These are phyloP conservation scores for Dothistroma septosporum DNA, from an alignment of 2,329 filamentous ascomycete species.

Conservation along the genomic window DNA sequence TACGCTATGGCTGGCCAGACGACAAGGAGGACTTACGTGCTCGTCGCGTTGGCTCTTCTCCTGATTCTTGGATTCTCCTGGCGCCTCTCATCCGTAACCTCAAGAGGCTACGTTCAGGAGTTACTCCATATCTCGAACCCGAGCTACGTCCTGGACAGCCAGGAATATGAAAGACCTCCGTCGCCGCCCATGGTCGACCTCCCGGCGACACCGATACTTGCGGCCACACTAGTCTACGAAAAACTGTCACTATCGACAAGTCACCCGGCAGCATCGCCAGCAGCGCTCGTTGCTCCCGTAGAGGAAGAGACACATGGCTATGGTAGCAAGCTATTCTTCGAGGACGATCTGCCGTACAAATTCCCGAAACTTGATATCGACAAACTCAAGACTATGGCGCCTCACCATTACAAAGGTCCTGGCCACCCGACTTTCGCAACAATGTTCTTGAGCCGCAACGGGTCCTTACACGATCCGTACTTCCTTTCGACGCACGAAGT, in stretches of 20 bases:
- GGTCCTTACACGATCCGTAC: slow-evolving; percentile 35
- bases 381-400: slow-evolving; percentile 9
- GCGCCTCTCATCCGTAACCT: neutral
- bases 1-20: neutral
- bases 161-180: neutral
- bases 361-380: neutral
- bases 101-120: neutral
- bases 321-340: slow-evolving; percentile 4
- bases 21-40: neutral
- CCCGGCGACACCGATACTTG: neutral
- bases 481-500: slow-evolving; percentile 35
- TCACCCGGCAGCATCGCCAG: neutral
- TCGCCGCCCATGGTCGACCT: neutral
- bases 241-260: neutral
- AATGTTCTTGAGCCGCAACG: slow-evolving; percentile 33
- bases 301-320: neutral
- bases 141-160: neutral
- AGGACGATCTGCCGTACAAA: neutral
- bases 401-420: slow-evolving; percentile 28
- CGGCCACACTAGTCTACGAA: neutral
- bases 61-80: neutral
- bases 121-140: neutral
- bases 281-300: neutral
- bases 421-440: slow-evolving; percentile 32
- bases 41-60: neutral